Evolutionary conservation across 257 asterid genomes (phyloP).

Genomic region (Galeopsis tetrahit): DNA sequence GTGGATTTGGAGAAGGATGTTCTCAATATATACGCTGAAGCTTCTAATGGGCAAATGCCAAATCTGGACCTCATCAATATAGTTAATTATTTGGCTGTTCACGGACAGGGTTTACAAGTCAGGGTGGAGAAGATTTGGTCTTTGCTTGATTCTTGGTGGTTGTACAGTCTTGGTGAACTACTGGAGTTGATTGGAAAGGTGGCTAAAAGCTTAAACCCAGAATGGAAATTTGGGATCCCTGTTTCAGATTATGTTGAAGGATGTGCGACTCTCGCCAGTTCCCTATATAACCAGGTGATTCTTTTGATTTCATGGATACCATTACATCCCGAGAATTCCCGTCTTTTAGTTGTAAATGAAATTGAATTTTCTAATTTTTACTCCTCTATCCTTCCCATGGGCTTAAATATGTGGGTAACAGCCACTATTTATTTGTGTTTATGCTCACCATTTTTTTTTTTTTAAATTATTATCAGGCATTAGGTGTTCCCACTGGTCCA

Average conservation of each 20-base stretch:
- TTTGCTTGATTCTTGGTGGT: conserved; percentile 78
- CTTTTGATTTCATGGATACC: conserved; percentile 25
- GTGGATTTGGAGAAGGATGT: conserved; percentile 63
- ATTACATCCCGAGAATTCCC: conserved; percentile 9
- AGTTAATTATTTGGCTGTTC: conserved; percentile 88
- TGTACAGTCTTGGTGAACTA: conserved; percentile 62
- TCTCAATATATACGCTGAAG: conserved; percentile 88
- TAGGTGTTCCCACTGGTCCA: conserved; percentile 96
- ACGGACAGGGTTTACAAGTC: conserved; percentile 84
- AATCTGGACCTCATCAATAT: conserved; percentile 88
- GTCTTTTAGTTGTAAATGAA: background rate
- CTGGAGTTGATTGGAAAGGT: conserved; percentile 63
- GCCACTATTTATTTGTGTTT: conserved; percentile 1
- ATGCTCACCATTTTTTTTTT: background rate
- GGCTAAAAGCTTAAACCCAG: conserved; percentile 74
- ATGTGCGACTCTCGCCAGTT: conserved; percentile 86
- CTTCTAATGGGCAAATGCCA: conserved; percentile 99
- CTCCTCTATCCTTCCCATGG: conserved; percentile 8
- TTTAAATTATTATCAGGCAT: conserved; percentile 57
- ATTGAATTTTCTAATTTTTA: conserved; percentile 9
- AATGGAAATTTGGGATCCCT: conserved; percentile 81
- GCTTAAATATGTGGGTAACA: conserved; percentile 18
- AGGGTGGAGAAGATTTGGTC: conserved; percentile 75
- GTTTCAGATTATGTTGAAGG: conserved; percentile 86
- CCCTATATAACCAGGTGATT: conserved; percentile 84